Percentiles rank a stretch among this genome's conserved stretches.
Evolutionary conservation across 2,329 filamentous ascomycete species (phyloP).

Genomic region (Fusarium chaquense): DNA sequence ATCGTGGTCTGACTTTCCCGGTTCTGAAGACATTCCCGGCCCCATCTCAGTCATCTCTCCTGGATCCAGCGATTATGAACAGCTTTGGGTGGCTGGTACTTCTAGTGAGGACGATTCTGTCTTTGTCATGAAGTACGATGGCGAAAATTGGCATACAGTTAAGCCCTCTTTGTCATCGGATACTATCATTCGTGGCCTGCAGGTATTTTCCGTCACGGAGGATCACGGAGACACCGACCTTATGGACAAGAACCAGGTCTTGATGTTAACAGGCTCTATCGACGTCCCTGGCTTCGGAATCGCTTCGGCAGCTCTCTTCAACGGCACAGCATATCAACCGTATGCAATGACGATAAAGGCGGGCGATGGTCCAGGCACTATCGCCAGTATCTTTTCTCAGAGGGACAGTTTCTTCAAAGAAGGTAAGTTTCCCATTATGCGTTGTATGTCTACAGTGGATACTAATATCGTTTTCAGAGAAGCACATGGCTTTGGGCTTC

Average conservation of each 20-base stretch:
- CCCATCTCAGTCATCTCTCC: conserved; percentile 81
- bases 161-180: conserved; percentile 70
- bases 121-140: conserved; percentile 87
- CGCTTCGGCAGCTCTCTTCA: conserved; percentile 87
- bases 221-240: conserved; percentile 74
- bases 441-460: background rate
- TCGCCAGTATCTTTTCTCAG: conserved; percentile 87
- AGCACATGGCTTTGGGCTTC: conserved; percentile 77
- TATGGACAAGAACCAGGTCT: conserved; percentile 74
- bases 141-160: conserved; percentile 76
- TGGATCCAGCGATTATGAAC: conserved; percentile 76
- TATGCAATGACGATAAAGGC: conserved; percentile 82
- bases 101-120: conserved; percentile 71
- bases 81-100: conserved; percentile 86
- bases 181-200: conserved; percentile 81
- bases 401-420: conserved; percentile 79
- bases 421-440: conserved; percentile 63
- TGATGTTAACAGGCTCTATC: conserved; percentile 89
- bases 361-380: conserved; percentile 75
- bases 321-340: conserved; percentile 81
- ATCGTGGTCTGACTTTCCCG: conserved; percentile 73
- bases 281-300: conserved; percentile 80
- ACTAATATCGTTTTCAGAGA: conserved; percentile 50
- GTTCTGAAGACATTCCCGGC: conserved; percentile 77
- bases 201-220: conserved; percentile 79